A percentile compares a stretch with the other conserved stretches of the same genome.
phyloP scores from a whole-genome alignment of 169 alveolate species.

The Plasmodium falciparum region DNA sequence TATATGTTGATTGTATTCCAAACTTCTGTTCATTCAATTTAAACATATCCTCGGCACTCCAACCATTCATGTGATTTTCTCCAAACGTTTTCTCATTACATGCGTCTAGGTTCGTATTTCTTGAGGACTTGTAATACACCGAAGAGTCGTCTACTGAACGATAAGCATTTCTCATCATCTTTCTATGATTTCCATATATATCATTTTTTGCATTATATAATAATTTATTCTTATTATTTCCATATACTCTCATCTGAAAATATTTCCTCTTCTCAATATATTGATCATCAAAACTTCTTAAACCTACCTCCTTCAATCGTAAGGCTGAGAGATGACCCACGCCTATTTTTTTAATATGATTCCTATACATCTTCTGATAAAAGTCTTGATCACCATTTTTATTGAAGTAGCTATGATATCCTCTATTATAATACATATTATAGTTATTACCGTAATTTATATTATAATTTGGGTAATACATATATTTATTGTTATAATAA shows the following conservation, averaged over 20 bases:
- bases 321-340: constrained; percentile 68
- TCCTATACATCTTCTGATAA: constrained; percentile 19
- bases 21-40: constrained; percentile 89
- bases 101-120: constrained; percentile 37
- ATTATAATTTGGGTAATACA: constrained; percentile 2
- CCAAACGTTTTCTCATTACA: constrained; percentile 85
- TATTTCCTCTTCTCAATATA: constrained; percentile 73
- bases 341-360: constrained; percentile 39
- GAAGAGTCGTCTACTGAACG: constrained; percentile 46
- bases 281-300: constrained; percentile 79
- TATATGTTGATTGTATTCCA: constrained; percentile 90
- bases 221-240: constrained; percentile 12
- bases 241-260: constrained; percentile 53
- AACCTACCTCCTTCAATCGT: constrained; percentile 77
- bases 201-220: constrained; percentile 23
- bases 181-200: constrained; percentile 25
- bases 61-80: constrained; percentile 82
- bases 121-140: constrained; percentile 27
- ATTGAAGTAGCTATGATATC: neutral
- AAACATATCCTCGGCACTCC: constrained; percentile 93
- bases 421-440: constrained; percentile 2
- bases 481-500: constrained; percentile 7
- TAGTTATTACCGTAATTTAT: constrained; percentile 9
- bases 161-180: constrained; percentile 1
- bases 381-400: constrained; percentile 15